Base-by-base conservation (phyloP, 805 yeast species). In the Pichia rugopelliculosa region DNA sequence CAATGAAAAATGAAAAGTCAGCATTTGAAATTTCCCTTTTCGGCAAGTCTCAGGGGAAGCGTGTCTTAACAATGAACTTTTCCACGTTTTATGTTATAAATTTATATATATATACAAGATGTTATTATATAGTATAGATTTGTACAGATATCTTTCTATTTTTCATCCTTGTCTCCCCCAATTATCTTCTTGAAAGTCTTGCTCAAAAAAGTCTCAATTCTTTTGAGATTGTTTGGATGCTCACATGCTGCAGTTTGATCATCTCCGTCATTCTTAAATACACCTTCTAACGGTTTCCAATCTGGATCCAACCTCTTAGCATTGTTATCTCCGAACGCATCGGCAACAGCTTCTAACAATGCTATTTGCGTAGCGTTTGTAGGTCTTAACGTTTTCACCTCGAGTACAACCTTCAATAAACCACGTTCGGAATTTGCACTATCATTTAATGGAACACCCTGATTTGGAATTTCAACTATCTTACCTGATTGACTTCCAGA, bases 261-360 rank as follows among this genome's bases (percentile, higher is more conserved):
- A 10, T 24, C 17, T 5, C 21, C 36, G 10, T 25, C 36, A n/a
- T 39, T 48, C 15, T 50, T 52, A n/a, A 49, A 45, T 3, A 54
- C 46, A 20, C 54, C 52, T n/a, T 62, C 66, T 39, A 66, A 53
- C 17, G 70, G 69, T 50, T 64, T 64, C 73, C 72, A 68, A 26
- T 66, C 56, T 23, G 79, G 77, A 59, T 79, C 81, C 12, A 82
- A 71, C 53, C 95, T 72, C 56, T 76, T 84, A 3, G 99, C 99
- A 22, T 73, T 75, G 39, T 72, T 72, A 64, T 93, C 99, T 49
- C 85, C 79, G 42, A 84, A 76, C 2, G 95, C 84, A 60, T 89
- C 96, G 1, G 99, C 99, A 53, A 93, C 74, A 0, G 96, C 96
- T 64, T 93, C 99, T 59, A 95, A 74, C 47, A 93, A 70, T 25